A percentile compares a stretch with the other conserved stretches of the same genome.
phyloP scores from a whole-genome alignment of 805 yeast species.

The Candida vartiovaarae region DNA sequence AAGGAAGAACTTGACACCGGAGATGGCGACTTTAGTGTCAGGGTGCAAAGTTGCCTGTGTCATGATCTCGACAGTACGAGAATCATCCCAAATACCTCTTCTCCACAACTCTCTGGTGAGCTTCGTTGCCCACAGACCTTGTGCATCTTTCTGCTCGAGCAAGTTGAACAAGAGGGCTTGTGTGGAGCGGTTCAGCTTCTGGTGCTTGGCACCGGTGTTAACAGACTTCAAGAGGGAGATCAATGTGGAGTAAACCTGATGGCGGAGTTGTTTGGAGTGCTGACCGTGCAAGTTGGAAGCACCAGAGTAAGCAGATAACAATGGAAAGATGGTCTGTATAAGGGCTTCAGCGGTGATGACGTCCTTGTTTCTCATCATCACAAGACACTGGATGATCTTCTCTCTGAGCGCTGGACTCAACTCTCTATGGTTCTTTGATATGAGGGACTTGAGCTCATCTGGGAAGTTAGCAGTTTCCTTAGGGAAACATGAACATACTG shows the following conservation, averaged over 20 bases:
- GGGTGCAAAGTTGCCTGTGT: conserved; percentile 89
- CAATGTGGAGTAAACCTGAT: conserved; percentile 73
- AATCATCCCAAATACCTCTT: conserved; percentile 97
- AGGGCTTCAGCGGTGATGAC: conserved; percentile 72
- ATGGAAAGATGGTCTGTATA: conserved; percentile 84
- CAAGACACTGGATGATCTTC: conserved; percentile 81
- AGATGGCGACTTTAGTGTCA: conserved; percentile 76
- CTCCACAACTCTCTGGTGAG: conserved; percentile 95
- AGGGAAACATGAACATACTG: conserved; percentile 87
- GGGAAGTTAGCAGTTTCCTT: conserved; percentile 84
- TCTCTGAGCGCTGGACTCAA: conserved; percentile 83
- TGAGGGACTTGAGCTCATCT: conserved; percentile 60
- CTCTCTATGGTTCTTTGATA: conserved; percentile 71
- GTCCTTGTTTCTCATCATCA: conserved; percentile 84
- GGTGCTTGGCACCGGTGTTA: conserved; percentile 85
- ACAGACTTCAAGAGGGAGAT: conserved; percentile 73
- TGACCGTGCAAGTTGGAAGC: conserved; percentile 37
- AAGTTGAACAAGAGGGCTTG: conserved; percentile 89
- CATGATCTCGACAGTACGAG: conserved; percentile 96
- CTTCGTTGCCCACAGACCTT: conserved; percentile 95
- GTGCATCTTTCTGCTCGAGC: conserved; percentile 70
- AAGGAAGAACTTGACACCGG: conserved; percentile 86
- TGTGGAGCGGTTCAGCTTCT: conserved; percentile 79
- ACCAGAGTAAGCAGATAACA: conserved; percentile 61
- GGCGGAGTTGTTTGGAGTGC: conserved; percentile 76